A percentile compares a stretch with the other conserved stretches of the same genome.
phyloP scores from a whole-genome alignment of 371 early-diverging fungal genomes.

The Mortierella sp. region DNA sequence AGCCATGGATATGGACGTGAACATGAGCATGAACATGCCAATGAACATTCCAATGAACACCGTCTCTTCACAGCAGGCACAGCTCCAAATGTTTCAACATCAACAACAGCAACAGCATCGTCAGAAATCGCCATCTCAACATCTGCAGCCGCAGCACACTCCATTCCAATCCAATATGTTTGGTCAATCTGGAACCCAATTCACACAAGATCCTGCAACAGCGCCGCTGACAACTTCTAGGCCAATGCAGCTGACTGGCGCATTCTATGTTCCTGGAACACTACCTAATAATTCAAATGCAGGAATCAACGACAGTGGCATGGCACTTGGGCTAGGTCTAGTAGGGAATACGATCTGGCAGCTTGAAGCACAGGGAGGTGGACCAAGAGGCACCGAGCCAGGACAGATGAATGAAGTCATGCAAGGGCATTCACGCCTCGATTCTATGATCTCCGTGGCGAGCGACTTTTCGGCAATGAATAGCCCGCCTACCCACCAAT shows the following conservation, averaged over 20 bases:
- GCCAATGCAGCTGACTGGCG: too few relatives aligned
- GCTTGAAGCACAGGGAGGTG: too few relatives aligned
- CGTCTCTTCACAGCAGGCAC: slow-evolving; percentile 9
- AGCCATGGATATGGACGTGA: not conserved
- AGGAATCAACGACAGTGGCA: too few relatives aligned
- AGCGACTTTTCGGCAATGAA: slow-evolving; percentile 5
- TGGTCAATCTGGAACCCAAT: not conserved
- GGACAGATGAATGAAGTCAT: too few relatives aligned
- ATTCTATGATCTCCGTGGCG: slow-evolving; percentile 2
- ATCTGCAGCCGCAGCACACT: too few relatives aligned
- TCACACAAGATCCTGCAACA: too few relatives aligned
- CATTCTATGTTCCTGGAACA: too few relatives aligned
- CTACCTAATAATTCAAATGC: too few relatives aligned
- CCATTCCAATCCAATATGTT: not conserved
- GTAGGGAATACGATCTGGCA: too few relatives aligned
- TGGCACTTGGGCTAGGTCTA: too few relatives aligned
- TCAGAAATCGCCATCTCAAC: not conserved
- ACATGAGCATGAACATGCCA: not conserved
- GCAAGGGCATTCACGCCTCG: not conserved
- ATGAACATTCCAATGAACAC: not conserved
- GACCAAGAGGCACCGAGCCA: too few relatives aligned
- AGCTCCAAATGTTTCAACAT: slow-evolving; percentile 1
- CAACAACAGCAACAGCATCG: slow-evolving; percentile 8
- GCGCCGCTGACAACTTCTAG: too few relatives aligned
- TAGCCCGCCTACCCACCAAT: not conserved